Conservation (phyloP, 495 filamentous ascomycete genomes). For the Penicillium simplicissimum region DNA sequence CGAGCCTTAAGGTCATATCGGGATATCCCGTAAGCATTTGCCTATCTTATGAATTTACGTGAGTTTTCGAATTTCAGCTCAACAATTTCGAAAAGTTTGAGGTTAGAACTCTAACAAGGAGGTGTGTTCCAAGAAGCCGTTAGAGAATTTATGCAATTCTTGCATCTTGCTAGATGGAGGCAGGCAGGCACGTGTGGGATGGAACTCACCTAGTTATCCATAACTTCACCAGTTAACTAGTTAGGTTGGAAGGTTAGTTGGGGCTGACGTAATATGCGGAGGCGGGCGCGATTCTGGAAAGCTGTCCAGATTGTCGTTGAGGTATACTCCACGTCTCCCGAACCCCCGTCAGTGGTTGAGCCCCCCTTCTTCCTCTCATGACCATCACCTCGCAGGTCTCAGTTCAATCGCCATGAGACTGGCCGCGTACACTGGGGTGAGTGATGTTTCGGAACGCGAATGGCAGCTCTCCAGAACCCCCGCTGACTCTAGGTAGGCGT, state of each 20-base stretch:
- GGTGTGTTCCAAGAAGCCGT: too few relatives aligned
- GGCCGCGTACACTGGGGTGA: slow-evolving; percentile 55
- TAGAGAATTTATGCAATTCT: too few relatives aligned
- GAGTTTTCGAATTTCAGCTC: too few relatives aligned
- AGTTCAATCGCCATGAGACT: slow-evolving; percentile 49
- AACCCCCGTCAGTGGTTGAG: slow-evolving; percentile 21
- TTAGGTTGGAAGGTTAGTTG: too few relatives aligned
- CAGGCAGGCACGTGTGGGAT: neutral
- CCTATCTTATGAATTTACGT: too few relatives aligned
- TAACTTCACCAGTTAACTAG: too few relatives aligned
- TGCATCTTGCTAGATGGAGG: too few relatives aligned
- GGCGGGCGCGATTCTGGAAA: slow-evolving; percentile 31
- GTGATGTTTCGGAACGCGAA: slow-evolving; percentile 11
- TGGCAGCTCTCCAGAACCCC: neutral
- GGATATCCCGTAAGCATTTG: too few relatives aligned
- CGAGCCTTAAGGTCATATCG: too few relatives aligned
- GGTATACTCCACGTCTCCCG: slow-evolving; percentile 23
- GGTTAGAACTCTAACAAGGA: too few relatives aligned
- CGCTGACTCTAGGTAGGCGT: slow-evolving; percentile 54
- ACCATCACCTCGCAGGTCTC: slow-evolving; percentile 29
- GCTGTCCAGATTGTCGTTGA: slow-evolving; percentile 48
- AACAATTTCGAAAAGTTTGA: too few relatives aligned
- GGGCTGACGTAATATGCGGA: slow-evolving; percentile 44
- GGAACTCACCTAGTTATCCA: too few relatives aligned
- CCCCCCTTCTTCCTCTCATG: slow-evolving; percentile 32